phyloP scores from a whole-genome alignment of 495 filamentous ascomycete genomes.

The Usnea hakonensis region DNA sequence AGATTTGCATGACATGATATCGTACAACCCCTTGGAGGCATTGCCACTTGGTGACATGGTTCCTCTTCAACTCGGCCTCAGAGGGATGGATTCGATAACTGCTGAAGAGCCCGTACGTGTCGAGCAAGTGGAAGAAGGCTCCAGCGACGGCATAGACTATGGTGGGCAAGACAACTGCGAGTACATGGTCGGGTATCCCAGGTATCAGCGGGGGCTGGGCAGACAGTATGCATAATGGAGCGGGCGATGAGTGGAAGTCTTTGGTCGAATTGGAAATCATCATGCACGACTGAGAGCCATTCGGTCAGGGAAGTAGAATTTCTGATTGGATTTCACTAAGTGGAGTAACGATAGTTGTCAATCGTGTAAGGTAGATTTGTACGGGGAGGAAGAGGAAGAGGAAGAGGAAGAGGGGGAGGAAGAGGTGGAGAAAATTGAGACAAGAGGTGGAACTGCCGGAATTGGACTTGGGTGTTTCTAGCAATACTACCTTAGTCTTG shows the following conservation, averaged over 20 bases:
- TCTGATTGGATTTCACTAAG: too few relatives aligned
- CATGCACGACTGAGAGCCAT: too few relatives aligned
- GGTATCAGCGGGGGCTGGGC: constrained; percentile 50
- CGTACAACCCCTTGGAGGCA: constrained; percentile 80
- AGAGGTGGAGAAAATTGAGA: too few relatives aligned
- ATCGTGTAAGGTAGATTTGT: too few relatives aligned
- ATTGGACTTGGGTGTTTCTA: too few relatives aligned
- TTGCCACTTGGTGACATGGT: constrained; percentile 74
- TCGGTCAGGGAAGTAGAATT: neutral
- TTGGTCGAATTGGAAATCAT: neutral
- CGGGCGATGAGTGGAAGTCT: neutral
- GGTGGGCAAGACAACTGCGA: constrained; percentile 65
- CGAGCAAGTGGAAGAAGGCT: constrained; percentile 76
- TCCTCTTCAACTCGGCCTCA: constrained; percentile 76
- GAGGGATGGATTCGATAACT: constrained; percentile 89
- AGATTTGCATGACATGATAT: constrained; percentile 79
- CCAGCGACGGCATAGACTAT: constrained; percentile 82
- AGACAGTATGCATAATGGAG: neutral
- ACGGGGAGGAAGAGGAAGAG: too few relatives aligned
- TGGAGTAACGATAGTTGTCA: too few relatives aligned
- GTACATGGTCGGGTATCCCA: constrained; percentile 67
- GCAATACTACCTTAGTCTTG: too few relatives aligned
- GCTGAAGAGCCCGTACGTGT: constrained; percentile 72
- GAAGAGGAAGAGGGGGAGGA: too few relatives aligned
- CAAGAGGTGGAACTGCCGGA: too few relatives aligned